These are phyloP conservation scores for Cryphonectria nitschkei DNA, from an alignment of 2,329 filamentous ascomycete genomes.

Conservation along the genomic window DNA sequence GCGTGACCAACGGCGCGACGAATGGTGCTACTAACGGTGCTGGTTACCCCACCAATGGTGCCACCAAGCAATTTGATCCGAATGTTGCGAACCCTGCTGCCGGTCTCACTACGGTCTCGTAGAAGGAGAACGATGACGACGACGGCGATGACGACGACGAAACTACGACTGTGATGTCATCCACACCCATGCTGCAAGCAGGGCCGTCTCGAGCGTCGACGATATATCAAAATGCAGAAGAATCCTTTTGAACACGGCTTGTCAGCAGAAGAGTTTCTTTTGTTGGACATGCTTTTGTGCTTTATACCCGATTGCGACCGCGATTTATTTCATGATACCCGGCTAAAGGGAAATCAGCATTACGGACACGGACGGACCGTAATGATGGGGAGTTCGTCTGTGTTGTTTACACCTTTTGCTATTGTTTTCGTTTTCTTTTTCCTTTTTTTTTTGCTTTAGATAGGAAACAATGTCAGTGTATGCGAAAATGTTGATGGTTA, in stretches of 20 bases:
- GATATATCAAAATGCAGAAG: conserved; percentile 18
- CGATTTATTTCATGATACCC: conserved; percentile 24
- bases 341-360: conserved; percentile 20
- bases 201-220: conserved; percentile 16
- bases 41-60: conserved; percentile 23
- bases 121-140: not conserved
- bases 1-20: conserved; percentile 27
- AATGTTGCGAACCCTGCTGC: conserved; percentile 9
- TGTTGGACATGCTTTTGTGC: conserved; percentile 17
- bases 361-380: not conserved
- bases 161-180: not conserved
- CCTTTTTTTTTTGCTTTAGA: not conserved
- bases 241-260: not conserved
- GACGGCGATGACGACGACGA: not conserved
- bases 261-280: conserved; percentile 4
- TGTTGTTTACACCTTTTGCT: not conserved
- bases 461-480: conserved; percentile 4
- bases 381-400: conserved; percentile 10
- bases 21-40: conserved; percentile 32
- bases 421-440: not conserved
- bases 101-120: conserved; percentile 15
- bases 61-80: conserved; percentile 20
- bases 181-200: not conserved
- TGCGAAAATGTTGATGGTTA: not conserved
- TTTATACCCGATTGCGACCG: conserved; percentile 25